These are phyloP conservation scores for Lablab purpureus DNA, from an alignment of 306 rosid genomes.

Conservation along the genomic window DNA sequence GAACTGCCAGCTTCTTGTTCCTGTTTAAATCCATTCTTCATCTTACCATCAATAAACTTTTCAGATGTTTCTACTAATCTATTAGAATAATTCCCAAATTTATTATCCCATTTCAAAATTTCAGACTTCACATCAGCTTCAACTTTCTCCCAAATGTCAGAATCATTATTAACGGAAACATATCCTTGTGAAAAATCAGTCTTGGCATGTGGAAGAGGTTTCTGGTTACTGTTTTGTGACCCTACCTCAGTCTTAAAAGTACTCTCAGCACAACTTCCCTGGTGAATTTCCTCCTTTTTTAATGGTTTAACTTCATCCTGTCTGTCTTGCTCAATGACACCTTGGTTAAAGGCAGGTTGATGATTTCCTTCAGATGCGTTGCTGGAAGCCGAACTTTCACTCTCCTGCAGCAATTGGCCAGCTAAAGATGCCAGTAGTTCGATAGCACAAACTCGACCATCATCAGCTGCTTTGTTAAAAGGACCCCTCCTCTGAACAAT, in stretches of 20 bases:
- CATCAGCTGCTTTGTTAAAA: conserved; percentile 52
- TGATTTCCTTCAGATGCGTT: conserved; percentile 74
- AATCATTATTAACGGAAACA: conserved; percentile 53
- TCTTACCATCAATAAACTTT: conserved; percentile 53
- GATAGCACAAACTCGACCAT: conserved; percentile 76
- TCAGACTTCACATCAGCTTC: conserved; percentile 56
- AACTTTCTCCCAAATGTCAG: conserved; percentile 55
- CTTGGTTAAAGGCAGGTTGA: conserved; percentile 52
- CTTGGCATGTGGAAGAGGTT: conserved; percentile 48
- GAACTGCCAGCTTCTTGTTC: conserved; percentile 47
- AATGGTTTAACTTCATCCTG: conserved; percentile 52
- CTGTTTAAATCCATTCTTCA: conserved; percentile 52
- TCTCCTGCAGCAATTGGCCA: conserved; percentile 85
- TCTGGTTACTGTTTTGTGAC: conserved; percentile 54
- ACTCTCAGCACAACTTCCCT: conserved; percentile 64
- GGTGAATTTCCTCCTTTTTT: conserved; percentile 55
- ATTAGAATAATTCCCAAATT: conserved; percentile 46
- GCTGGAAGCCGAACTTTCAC: conserved; percentile 83
- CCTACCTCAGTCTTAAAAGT: conserved; percentile 54
- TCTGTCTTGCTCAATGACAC: conserved; percentile 53
- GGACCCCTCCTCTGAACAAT: conserved; percentile 69
- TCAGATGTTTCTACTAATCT: conserved; percentile 56
- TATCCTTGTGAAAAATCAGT: conserved; percentile 48
- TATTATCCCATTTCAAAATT: conserved; percentile 49
- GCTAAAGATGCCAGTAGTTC: conserved; percentile 94